These are phyloP conservation scores for Claviceps arundinis DNA, from an alignment of 2,329 filamentous ascomycete genomes.

Conservation along the genomic window DNA sequence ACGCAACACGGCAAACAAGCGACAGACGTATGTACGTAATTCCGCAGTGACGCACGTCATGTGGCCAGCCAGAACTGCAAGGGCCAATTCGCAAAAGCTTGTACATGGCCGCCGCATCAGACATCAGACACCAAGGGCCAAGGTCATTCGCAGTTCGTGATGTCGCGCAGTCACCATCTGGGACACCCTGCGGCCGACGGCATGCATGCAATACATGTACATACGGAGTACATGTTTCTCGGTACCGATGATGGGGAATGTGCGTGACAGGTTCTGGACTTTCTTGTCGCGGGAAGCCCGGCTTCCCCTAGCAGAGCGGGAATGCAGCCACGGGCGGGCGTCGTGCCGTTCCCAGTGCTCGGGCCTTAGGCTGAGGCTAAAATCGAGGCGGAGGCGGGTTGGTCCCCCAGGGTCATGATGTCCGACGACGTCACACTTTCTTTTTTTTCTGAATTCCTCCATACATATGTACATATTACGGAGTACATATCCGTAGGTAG, in stretches of 20 bases:
- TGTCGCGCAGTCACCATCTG: not conserved
- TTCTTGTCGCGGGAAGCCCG: not conserved
- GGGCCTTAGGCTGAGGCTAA: slow-evolving; percentile 3
- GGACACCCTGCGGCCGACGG: not conserved
- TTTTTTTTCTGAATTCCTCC: too few relatives aligned
- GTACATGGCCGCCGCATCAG: not conserved
- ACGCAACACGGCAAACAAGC: not conserved
- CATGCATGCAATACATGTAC: not conserved
- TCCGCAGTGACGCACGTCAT: not conserved
- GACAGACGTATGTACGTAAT: not conserved
- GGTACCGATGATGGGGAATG: not conserved
- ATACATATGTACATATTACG: too few relatives aligned
- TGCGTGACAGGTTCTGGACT: not conserved
- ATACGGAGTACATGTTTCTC: not conserved
- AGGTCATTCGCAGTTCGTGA: not conserved
- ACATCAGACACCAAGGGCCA: not conserved
- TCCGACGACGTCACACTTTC: too few relatives aligned
- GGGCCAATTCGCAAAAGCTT: not conserved
- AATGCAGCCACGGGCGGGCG: slow-evolving; percentile 24
- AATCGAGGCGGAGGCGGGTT: not conserved
- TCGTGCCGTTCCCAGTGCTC: slow-evolving; percentile 23
- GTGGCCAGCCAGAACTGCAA: not conserved
- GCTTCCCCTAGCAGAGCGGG: slow-evolving; percentile 13
- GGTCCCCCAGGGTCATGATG: not conserved
- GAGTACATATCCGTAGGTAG: too few relatives aligned